Evolutionary conservation across 768 basidiomycete genomes (phyloP).

Genomic region (Termitomyces titanicus): DNA sequence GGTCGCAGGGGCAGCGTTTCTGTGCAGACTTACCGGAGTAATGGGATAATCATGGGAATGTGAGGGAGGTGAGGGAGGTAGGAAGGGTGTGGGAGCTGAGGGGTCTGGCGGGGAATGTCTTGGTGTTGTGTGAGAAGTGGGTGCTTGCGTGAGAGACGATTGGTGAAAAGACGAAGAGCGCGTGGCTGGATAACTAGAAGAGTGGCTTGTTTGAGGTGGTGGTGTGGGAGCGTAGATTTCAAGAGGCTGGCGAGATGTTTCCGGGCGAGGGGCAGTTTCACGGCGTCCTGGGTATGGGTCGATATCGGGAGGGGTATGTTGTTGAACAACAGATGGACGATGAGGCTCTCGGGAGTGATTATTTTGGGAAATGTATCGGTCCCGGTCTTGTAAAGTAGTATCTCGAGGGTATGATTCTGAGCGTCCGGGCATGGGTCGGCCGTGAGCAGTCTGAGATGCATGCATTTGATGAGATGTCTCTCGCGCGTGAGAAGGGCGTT

Average conservation of each 20-base stretch:
- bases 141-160: constrained; percentile 4
- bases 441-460: constrained; percentile 4
- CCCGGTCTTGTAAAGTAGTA: neutral
- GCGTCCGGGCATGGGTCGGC: neutral
- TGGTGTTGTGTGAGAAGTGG: neutral
- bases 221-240: constrained; percentile 10
- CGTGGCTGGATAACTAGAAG: neutral
- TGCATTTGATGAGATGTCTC: neutral
- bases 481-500: neutral
- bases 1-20: constrained; percentile 2
- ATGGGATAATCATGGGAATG: neutral
- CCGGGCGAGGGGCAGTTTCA: constrained; percentile 7
- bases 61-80: constrained; percentile 8
- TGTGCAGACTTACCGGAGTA: neutral
- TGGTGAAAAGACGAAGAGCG: constrained; percentile 2
- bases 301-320: constrained; percentile 16
- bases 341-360: neutral
- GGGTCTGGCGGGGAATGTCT: neutral
- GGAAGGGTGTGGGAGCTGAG: too few relatives aligned
- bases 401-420: constrained; percentile 8
- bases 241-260: constrained; percentile 1
- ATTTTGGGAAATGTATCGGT: neutral
- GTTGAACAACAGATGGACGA: constrained; percentile 16
- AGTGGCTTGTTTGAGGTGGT: constrained; percentile 1
- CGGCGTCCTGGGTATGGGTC: constrained; percentile 9